These are phyloP conservation scores for Nakazawaea peltata DNA, from an alignment of 805 yeast genomes.

Conservation along the genomic window DNA sequence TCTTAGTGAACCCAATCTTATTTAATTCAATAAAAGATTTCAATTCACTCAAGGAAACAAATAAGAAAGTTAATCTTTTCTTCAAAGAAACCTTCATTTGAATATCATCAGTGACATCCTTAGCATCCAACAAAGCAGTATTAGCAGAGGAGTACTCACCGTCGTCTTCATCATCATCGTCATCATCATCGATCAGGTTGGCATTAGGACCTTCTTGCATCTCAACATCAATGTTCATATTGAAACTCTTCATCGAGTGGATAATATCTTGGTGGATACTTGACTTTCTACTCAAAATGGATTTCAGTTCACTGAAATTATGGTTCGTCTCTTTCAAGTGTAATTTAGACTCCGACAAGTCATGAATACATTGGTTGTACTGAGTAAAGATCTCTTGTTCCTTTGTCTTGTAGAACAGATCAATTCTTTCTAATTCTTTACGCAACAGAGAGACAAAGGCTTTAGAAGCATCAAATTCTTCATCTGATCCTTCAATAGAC, in stretches of 20 bases:
- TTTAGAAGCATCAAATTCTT: slow-evolving; percentile 26
- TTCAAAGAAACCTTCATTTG: slow-evolving; percentile 42
- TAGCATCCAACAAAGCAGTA: slow-evolving; percentile 41
- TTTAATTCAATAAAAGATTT: slow-evolving; percentile 44
- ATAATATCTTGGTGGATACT: slow-evolving; percentile 15
- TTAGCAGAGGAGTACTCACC: slow-evolving; percentile 28
- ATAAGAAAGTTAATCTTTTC: slow-evolving; percentile 35
- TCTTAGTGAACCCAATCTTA: slow-evolving; percentile 45
- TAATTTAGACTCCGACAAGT: slow-evolving; percentile 31
- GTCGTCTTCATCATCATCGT: slow-evolving; percentile 29
- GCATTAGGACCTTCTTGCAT: slow-evolving; percentile 5
- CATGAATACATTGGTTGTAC: slow-evolving; percentile 37
- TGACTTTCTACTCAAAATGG: slow-evolving; percentile 16
- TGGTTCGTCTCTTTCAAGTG: slow-evolving; percentile 17
- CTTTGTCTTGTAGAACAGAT: slow-evolving; percentile 38
- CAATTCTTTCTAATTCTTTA: slow-evolving; percentile 43
- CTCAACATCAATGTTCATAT: slow-evolving; percentile 12
- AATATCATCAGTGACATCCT: slow-evolving; percentile 38
- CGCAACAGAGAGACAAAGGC: slow-evolving; percentile 38
- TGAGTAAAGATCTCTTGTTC: slow-evolving; percentile 38
- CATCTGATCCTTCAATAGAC: slow-evolving; percentile 1
- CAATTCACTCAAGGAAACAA: slow-evolving; percentile 37
- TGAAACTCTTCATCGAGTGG: slow-evolving; percentile 9
- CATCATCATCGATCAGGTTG: slow-evolving; percentile 22
- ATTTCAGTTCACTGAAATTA: slow-evolving; percentile 15